phyloP scores from a whole-genome alignment of 2,329 filamentous ascomycete species.

The Diplodia mutila region DNA sequence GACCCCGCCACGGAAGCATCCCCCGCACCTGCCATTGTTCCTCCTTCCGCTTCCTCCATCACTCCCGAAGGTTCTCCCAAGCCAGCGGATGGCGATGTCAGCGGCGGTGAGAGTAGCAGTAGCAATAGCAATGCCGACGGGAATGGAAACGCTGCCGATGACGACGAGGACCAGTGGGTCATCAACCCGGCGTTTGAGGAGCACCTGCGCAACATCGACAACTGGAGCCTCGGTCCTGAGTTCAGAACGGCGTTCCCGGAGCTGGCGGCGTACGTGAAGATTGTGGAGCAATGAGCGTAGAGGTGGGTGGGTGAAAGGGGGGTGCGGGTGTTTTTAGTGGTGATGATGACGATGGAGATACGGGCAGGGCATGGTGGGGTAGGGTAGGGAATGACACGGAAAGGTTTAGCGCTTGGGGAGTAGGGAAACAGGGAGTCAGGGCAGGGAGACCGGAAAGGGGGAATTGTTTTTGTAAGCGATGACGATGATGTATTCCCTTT shows the following conservation, averaged over 20 bases:
- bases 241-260: conserved; percentile 70
- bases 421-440: too few species aligned
- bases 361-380: too few species aligned
- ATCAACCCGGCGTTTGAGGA: conserved; percentile 88
- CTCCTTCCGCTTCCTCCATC: neutral
- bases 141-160: neutral
- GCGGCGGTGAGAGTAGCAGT: neutral
- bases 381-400: too few species aligned
- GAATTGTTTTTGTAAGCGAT: too few species aligned
- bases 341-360: too few species aligned
- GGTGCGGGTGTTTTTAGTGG: neutral
- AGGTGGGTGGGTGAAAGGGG: neutral
- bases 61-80: neutral
- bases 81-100: neutral
- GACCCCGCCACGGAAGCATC: conserved; percentile 22
- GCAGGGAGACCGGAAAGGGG: too few species aligned
- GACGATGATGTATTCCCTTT: too few species aligned
- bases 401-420: too few species aligned
- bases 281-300: conserved; percentile 32
- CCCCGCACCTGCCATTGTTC: neutral
- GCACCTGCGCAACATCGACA: conserved; percentile 73
- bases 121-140: too few species aligned
- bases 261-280: conserved; percentile 45
- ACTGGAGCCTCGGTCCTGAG: conserved; percentile 77
- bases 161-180: conserved; percentile 63